Percentiles rank a stretch among this genome's conserved stretches.
Evolutionary conservation across 176 grass and related monocot genomes (phyloP).

Genomic region (Typha latifolia): DNA sequence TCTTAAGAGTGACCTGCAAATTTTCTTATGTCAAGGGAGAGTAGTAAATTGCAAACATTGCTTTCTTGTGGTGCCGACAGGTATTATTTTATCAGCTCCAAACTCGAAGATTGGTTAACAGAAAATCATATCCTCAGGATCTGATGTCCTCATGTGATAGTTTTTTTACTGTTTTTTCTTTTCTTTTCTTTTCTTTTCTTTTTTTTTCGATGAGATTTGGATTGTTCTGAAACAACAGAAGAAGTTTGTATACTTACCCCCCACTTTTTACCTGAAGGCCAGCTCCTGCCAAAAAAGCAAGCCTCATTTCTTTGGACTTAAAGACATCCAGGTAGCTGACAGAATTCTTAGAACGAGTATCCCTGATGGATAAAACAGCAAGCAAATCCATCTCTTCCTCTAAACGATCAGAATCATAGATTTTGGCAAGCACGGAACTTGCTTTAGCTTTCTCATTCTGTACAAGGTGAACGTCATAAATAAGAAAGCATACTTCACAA

Average conservation of each 20-base stretch:
- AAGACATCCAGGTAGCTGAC: constrained; percentile 65
- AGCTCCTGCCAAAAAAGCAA: constrained; percentile 88
- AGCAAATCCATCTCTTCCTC: constrained; percentile 80
- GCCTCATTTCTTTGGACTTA: constrained; percentile 70
- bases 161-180: neutral
- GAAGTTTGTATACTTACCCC: neutral
- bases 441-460: constrained; percentile 84
- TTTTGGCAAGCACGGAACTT: constrained; percentile 59
- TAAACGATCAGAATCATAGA: constrained; percentile 59
- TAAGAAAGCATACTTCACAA: neutral
- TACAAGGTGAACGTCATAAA: neutral
- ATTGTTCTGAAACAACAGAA: neutral
- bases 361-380: constrained; percentile 57
- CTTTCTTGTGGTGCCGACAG: no score
- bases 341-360: constrained; percentile 40
- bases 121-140: no score
- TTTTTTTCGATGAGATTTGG: neutral
- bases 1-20: no score
- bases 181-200: neutral
- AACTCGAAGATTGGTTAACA: no score
- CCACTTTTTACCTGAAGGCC: constrained; percentile 62
- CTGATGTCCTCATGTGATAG: no score
- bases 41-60: no score
- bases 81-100: no score
- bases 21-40: no score